Evolutionary conservation across 208 protist genomes (phyloP).

Genomic region (Crithidia acanthocephali): DNA sequence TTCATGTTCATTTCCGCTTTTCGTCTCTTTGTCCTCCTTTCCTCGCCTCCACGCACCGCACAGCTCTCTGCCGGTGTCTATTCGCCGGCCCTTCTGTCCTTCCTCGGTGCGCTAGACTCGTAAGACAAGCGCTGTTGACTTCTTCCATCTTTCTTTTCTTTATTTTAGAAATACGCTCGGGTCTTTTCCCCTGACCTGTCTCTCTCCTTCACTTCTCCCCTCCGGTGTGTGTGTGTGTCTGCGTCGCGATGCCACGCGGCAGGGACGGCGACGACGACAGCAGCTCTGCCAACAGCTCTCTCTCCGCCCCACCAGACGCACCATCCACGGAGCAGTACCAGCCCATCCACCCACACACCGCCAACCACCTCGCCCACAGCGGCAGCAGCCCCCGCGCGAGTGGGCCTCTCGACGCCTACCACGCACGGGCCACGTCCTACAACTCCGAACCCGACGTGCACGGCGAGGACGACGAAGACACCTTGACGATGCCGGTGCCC

Average conservation of each 20-base stretch:
- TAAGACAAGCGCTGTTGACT: no score
- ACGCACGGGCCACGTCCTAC: conserved; percentile 29
- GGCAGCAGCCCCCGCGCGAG: background rate
- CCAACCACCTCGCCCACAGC: background rate
- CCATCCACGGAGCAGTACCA: conserved; percentile 33
- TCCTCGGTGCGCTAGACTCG: no score
- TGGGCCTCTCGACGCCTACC: conserved; percentile 11
- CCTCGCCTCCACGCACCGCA: no score
- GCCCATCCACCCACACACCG: background rate
- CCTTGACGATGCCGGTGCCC: conserved; percentile 19
- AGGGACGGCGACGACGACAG: conserved; percentile 3
- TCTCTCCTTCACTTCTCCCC: background rate
- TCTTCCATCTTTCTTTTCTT: background rate
- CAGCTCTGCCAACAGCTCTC: conserved; percentile 14
- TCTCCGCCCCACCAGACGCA: conserved; percentile 25
- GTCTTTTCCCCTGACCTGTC: background rate
- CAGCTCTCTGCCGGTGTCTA: no score
- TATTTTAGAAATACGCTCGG: background rate
- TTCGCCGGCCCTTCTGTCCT: no score
- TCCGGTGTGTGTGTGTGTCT: no score
- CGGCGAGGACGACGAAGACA: conserved; percentile 12
- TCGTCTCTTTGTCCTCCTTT: no score
- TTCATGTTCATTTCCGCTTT: no score
- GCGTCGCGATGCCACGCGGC: conserved; percentile 5
- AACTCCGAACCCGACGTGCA: conserved; percentile 25